A percentile compares a stretch with the other conserved stretches of the same genome.
Evolutionary conservation across 1,284 basidiomycete genomes (phyloP).

Genomic region (Phellopilus nigrolimitatus): DNA sequence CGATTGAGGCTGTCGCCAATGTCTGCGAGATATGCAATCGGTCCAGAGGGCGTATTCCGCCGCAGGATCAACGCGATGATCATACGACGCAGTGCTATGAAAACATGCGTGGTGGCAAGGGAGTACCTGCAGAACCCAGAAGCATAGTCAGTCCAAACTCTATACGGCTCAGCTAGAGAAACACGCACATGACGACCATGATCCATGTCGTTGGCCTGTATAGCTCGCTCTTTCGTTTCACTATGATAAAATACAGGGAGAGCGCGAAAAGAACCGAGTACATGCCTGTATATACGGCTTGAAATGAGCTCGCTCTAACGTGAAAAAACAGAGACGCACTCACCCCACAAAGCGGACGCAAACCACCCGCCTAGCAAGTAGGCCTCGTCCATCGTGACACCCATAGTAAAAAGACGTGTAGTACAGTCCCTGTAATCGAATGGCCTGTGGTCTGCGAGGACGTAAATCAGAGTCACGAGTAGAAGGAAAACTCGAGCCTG

Average conservation of each 20-base stretch:
- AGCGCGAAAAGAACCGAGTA: slow-evolving; percentile 4
- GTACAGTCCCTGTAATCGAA: too few species aligned
- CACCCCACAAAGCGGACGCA: slow-evolving; percentile 9
- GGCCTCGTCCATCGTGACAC: slow-evolving; percentile 5
- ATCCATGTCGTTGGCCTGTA: slow-evolving; percentile 1
- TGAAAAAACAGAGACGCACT: background rate
- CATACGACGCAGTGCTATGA: slow-evolving; percentile 1
- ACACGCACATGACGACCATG: slow-evolving; percentile 6
- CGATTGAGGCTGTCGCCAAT: slow-evolving; percentile 3
- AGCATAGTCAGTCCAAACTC: background rate
- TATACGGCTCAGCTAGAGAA: background rate
- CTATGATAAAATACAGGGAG: background rate
- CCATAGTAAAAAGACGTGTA: background rate
- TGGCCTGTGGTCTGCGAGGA: background rate
- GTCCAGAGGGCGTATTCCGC: background rate
- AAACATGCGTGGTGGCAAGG: slow-evolving; percentile 4
- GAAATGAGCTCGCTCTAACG: background rate
- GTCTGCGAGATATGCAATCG: slow-evolving; percentile 8
- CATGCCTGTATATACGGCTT: background rate
- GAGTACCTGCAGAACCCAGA: slow-evolving; percentile 1
- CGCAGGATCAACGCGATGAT: slow-evolving; percentile 3
- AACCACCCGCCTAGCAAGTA: slow-evolving; percentile 9
- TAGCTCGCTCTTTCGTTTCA: background rate
- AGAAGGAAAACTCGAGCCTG: too few species aligned
- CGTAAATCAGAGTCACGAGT: too few species aligned